phyloP scores from a whole-genome alignment of 805 yeast genomes.

The Dipodascopsis tothii region DNA sequence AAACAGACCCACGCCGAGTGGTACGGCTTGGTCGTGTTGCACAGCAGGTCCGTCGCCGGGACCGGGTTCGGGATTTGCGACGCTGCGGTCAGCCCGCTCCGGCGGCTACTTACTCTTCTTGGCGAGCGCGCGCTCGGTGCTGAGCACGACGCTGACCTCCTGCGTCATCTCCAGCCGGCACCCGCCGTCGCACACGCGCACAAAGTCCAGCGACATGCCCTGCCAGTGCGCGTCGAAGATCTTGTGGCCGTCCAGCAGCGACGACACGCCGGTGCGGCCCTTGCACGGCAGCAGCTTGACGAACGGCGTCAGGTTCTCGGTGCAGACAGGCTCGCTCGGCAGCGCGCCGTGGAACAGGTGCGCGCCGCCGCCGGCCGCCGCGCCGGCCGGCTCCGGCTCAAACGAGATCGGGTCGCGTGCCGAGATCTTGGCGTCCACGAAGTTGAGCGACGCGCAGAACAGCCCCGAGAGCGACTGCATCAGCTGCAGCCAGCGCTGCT shows the following conservation, averaged over 20 bases:
- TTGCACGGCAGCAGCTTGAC: conserved; percentile 82
- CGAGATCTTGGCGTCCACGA: conserved; percentile 71
- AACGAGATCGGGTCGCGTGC: conserved; percentile 46
- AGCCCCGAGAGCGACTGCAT: conserved; percentile 77
- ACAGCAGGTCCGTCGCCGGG: conserved; percentile 59
- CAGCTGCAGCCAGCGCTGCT: conserved; percentile 52
- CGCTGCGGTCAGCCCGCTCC: neutral
- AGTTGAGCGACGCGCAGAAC: conserved; percentile 90
- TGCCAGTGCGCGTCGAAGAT: conserved; percentile 92
- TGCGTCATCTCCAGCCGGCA: conserved; percentile 56
- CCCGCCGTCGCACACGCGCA: conserved; percentile 42
- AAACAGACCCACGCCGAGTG: conserved; percentile 64
- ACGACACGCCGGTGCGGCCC: conserved; percentile 81
- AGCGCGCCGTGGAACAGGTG: conserved; percentile 67
- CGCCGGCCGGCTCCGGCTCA: conserved; percentile 2
- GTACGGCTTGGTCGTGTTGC: conserved; percentile 57
- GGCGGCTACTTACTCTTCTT: conserved; percentile 33
- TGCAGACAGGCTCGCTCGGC: conserved; percentile 92
- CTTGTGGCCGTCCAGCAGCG: conserved; percentile 65
- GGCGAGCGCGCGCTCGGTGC: conserved; percentile 60
- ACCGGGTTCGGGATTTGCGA: conserved; percentile 60
- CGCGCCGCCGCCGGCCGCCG: conserved; percentile 3
- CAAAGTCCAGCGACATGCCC: conserved; percentile 78
- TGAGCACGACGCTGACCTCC: conserved; percentile 61
- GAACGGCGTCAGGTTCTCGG: conserved; percentile 93